Conservation (phyloP, 805 yeast genomes). For the Kodamaea laetipori region DNA sequence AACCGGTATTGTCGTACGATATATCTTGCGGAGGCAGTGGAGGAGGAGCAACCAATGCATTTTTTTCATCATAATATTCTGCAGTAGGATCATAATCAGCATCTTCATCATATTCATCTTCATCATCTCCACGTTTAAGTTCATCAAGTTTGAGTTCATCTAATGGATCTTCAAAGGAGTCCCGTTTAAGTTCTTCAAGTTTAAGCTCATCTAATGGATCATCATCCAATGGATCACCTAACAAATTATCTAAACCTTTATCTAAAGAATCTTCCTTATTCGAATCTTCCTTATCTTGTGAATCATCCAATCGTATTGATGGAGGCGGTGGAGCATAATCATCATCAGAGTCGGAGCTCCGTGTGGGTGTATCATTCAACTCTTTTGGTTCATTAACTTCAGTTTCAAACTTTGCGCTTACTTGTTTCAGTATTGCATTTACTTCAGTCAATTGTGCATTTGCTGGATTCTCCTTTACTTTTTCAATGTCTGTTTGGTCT, state of each 20-base stretch:
- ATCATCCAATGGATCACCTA: neutral
- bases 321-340: slow-evolving; percentile 5
- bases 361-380: neutral
- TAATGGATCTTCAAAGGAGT: no score
- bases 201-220: slow-evolving; percentile 10
- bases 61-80: slow-evolving; percentile 2
- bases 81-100: slow-evolving; percentile 17
- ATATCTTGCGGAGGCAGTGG: slow-evolving; percentile 13
- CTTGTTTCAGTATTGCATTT: no score
- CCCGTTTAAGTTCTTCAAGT: no score
- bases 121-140: slow-evolving; percentile 6
- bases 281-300: no score
- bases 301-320: no score
- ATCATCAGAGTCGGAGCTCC: slow-evolving; percentile 6
- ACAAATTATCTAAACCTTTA: no score
- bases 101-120: slow-evolving; percentile 18
- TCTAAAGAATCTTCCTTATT: no score
- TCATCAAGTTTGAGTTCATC: slow-evolving; percentile 2
- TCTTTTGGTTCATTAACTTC: no score
- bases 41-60: slow-evolving; percentile 11
- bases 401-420: no score
- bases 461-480: no score
- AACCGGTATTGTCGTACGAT: slow-evolving; percentile 5
- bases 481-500: no score
- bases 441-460: no score